Evolutionary conservation across 2,329 filamentous ascomycete species (phyloP).

Genomic region (Ceratocystis destructans): DNA sequence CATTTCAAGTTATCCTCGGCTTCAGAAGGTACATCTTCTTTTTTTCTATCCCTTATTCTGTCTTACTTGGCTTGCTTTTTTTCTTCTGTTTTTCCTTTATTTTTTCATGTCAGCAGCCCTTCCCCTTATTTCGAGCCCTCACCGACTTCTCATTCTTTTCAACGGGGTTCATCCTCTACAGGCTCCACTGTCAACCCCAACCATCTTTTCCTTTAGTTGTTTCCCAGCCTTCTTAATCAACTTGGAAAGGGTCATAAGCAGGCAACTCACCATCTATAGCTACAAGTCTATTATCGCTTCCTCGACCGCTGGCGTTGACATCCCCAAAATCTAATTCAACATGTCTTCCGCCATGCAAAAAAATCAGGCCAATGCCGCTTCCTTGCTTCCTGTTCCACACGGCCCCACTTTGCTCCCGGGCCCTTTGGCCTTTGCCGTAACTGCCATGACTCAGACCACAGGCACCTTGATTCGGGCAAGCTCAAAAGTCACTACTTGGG

Average conservation of each 20-base stretch:
- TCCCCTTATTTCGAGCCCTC: not conserved
- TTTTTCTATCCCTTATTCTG: not conserved
- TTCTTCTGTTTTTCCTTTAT: not conserved
- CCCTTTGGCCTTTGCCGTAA: constrained; percentile 45
- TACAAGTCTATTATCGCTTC: not conserved
- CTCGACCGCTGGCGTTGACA: not conserved
- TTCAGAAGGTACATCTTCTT: not conserved
- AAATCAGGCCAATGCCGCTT: not conserved
- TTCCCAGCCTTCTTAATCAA: not conserved
- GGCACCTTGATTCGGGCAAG: constrained; percentile 42
- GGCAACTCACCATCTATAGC: not conserved
- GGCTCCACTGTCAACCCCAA: not conserved
- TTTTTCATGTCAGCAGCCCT: not conserved
- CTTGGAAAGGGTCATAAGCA: not conserved
- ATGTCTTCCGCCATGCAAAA: constrained; percentile 9
- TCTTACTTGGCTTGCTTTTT: not conserved
- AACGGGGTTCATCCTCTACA: not conserved
- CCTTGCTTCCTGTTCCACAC: constrained; percentile 1
- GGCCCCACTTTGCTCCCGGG: constrained; percentile 40
- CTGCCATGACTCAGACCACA: constrained; percentile 46
- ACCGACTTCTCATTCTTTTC: too few species aligned
- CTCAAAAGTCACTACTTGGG: constrained; percentile 38
- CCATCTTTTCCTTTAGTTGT: not conserved
- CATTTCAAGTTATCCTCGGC: too few species aligned
- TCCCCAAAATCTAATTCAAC: not conserved